These are phyloP conservation scores for Herpotrichia juniperi DNA, from an alignment of 2,329 filamentous ascomycete species.

Conservation along the genomic window DNA sequence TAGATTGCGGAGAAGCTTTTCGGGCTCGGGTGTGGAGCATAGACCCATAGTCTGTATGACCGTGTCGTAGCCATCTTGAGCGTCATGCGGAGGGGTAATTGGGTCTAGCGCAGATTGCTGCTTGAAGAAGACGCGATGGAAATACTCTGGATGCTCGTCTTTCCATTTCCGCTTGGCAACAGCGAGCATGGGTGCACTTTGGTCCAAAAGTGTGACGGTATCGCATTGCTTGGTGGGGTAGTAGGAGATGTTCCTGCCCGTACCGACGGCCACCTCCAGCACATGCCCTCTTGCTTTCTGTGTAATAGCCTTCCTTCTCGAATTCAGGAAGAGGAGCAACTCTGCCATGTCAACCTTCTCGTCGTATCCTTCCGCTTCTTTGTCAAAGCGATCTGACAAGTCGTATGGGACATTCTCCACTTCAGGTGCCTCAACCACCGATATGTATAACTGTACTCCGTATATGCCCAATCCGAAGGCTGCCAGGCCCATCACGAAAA, in stretches of 20 bases:
- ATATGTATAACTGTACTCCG: conserved; percentile 42
- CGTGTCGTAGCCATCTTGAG: conserved; percentile 53
- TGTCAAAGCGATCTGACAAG: conserved; percentile 54
- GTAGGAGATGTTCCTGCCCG: conserved; percentile 55
- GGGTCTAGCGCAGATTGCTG: conserved; percentile 51
- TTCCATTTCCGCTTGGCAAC: conserved; percentile 57
- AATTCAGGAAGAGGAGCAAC: conserved; percentile 48
- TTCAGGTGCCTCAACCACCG: conserved; percentile 30
- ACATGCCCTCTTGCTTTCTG: conserved; percentile 53
- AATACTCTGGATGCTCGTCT: conserved; percentile 47
- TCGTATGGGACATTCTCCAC: conserved; percentile 43
- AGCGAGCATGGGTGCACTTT: conserved; percentile 55
- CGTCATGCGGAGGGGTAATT: conserved; percentile 50
- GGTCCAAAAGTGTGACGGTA: conserved; percentile 55
- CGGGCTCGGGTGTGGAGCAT: conserved; percentile 55
- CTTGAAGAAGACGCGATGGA: conserved; percentile 48
- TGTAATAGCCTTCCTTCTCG: conserved; percentile 48
- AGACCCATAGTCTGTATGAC: conserved; percentile 60
- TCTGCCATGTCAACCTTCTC: conserved; percentile 54
- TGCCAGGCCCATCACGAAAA: conserved; percentile 39
- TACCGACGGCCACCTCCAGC: conserved; percentile 56
- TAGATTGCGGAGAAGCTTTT: conserved; percentile 52
- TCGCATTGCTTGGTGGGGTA: conserved; percentile 49
- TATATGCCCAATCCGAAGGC: conserved; percentile 51
- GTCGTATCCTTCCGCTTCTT: conserved; percentile 53